Percentiles rank a stretch among this genome's conserved stretches.
Conservation (phyloP, 768 basidiomycete species). For the Collybia nuda region DNA sequence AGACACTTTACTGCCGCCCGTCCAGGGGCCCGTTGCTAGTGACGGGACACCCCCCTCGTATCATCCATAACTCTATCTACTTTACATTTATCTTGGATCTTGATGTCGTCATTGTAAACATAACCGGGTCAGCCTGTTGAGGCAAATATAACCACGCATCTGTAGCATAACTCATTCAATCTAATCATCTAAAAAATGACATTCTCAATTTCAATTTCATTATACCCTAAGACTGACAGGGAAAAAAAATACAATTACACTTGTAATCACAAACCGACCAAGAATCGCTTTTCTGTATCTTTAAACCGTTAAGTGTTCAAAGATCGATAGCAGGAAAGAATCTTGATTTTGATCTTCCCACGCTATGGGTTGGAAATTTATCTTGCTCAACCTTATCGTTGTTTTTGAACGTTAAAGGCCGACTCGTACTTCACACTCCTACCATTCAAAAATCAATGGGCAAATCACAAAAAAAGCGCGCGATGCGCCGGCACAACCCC, state of each 20-base stretch:
- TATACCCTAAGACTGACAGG: too few species aligned
- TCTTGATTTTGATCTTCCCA: neutral
- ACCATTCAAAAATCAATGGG: slow-evolving; percentile 58
- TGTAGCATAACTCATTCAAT: slow-evolving; percentile 3
- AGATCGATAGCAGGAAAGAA: too few species aligned
- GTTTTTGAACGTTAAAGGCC: slow-evolving; percentile 8
- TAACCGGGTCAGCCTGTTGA: too few species aligned
- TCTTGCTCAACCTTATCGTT: slow-evolving; percentile 9
- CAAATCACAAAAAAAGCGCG: slow-evolving; percentile 87
- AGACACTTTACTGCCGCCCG: slow-evolving; percentile 1
- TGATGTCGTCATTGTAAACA: slow-evolving; percentile 3
- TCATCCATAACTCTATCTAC: slow-evolving; percentile 13
- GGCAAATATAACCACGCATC: neutral
- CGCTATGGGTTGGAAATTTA: neutral
- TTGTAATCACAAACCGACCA: too few species aligned
- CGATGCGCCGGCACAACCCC: slow-evolving; percentile 88
- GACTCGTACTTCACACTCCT: neutral
- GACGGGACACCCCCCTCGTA: slow-evolving; percentile 19
- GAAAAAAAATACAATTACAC: too few species aligned
- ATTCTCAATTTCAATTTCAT: too few species aligned
- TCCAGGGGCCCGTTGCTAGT: slow-evolving; percentile 18
- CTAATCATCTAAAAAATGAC: neutral
- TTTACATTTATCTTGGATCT: slow-evolving; percentile 8
- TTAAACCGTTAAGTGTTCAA: too few species aligned
- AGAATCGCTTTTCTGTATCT: too few species aligned